Evolutionary conservation across 495 filamentous ascomycete species (phyloP), one percentile per base, ranked within the genome.

Genomic region (Neurospora sp.): DNA sequence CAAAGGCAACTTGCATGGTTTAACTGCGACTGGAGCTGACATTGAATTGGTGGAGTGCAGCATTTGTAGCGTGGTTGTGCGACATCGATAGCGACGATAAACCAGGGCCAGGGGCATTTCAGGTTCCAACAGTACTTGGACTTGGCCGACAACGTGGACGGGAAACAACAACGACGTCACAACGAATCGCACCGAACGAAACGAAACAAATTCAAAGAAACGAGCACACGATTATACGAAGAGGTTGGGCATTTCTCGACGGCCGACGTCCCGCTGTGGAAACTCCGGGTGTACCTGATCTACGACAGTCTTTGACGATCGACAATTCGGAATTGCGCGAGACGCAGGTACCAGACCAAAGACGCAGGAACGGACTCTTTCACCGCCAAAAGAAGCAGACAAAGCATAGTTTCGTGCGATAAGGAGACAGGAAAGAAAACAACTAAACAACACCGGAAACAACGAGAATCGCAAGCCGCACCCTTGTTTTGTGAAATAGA

Each of bases 401-500:
- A 65, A 65, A 65, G 27, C 53, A 65, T 35, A 65, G 53, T 31
- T 31, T 14, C 53, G 53, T 31, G 22, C 53, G 53, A 61, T 65
- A 65, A 35, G 53, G 53, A 65, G 53, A 35, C 45, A 0, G 27
- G 42, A 59, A 39, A 71, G 44, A 31, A 71, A 38, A 45, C 53
- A 45, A 27, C 27, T 27, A 27, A 31, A 71, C 35, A 35, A 37
- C 44, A 37, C 27, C 14, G 14, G 2, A 27, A 68, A 71, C 10
- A n/a, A 10, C 22, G n/a, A 68, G 31, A 71, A 8, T 61, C 31
- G 70, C 70, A 38, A 65, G 53, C 27, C 27, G 44, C 70, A 22
- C 70, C 53, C 70, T 70, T 69, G 8, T 47, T 71, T 71, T 47
- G n/a, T 40, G 18, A 65, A 14, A 35, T 69, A 69, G 53, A 76